Evolutionary conservation across 805 yeast genomes (phyloP).

Genomic region (Cyberlindnera xylosilytica): DNA sequence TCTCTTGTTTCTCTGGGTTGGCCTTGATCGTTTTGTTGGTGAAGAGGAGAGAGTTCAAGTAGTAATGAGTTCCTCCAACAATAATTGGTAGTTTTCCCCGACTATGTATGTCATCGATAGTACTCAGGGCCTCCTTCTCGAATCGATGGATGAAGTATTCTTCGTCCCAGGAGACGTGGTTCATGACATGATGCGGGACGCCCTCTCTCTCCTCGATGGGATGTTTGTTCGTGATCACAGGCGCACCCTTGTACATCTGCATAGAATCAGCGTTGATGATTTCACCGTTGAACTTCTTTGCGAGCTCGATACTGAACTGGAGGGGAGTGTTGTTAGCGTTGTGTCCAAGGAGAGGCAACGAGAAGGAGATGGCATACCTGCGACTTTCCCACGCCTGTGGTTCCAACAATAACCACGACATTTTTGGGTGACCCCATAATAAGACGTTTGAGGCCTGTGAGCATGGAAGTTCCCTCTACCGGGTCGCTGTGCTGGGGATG

Average conservation of each 20-base stretch:
- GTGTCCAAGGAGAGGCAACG: no score
- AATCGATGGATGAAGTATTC: slow-evolving; percentile 82
- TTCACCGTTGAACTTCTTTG: slow-evolving; percentile 77
- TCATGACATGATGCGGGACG: slow-evolving; percentile 81
- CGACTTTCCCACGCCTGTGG: slow-evolving; percentile 96
- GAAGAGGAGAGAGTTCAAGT: slow-evolving; percentile 74
- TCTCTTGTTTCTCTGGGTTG: slow-evolving; percentile 5
- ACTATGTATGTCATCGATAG: slow-evolving; percentile 61
- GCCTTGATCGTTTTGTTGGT: slow-evolving; percentile 59
- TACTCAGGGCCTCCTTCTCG: slow-evolving; percentile 59
- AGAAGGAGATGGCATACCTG: no score
- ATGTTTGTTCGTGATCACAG: slow-evolving; percentile 87
- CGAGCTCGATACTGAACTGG: slow-evolving; percentile 71
- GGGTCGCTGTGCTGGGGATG: no score
- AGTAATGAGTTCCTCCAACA: slow-evolving; percentile 96
- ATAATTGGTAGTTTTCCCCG: slow-evolving; percentile 78
- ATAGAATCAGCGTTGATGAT: slow-evolving; percentile 94
- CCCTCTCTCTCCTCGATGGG: slow-evolving; percentile 76
- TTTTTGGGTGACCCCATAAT: slow-evolving; percentile 28
- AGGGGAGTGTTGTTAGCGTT: neutral
- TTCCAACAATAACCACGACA: slow-evolving; percentile 75
- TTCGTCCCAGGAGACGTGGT: slow-evolving; percentile 76
- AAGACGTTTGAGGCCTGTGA: neutral
- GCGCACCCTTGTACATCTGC: slow-evolving; percentile 82
- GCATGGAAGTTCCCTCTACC: no score